Conservation (phyloP, 148 eudicot species). For the Chenopodium formosanum region DNA sequence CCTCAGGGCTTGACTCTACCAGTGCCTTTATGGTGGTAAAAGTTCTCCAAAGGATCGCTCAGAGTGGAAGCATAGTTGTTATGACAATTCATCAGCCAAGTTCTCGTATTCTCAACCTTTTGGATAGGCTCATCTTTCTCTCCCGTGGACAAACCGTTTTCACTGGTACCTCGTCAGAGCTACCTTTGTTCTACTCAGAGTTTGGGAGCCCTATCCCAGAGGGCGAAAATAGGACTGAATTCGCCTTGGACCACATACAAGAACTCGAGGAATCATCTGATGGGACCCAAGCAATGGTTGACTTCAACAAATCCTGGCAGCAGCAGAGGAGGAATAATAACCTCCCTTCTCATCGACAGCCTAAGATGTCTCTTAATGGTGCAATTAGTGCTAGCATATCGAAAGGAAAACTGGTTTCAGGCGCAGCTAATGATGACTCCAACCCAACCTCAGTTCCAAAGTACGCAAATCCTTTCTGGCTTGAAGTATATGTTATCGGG, state of each 20-base stretch:
- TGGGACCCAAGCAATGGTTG: conserved; percentile 49
- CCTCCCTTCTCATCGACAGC: neutral
- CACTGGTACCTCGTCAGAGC: conserved; percentile 43
- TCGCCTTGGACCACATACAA: conserved; percentile 69
- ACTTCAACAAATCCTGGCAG: conserved; percentile 63
- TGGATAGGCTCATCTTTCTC: conserved; percentile 62
- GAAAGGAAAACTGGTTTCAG: conserved; percentile 73
- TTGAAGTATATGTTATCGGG: conserved; percentile 59
- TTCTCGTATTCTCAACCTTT: conserved; percentile 47
- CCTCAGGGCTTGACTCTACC: conserved; percentile 88
- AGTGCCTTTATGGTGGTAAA: conserved; percentile 86
- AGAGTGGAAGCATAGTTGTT: conserved; percentile 78
- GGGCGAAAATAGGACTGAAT: conserved; percentile 62
- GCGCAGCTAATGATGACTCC: conserved; percentile 40
- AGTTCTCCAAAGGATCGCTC: conserved; percentile 73
- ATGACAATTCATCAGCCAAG: conserved; percentile 88
- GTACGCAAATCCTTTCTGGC: conserved; percentile 76
- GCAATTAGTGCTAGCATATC: conserved; percentile 78
- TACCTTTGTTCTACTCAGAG: conserved; percentile 54
- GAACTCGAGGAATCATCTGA: conserved; percentile 55
- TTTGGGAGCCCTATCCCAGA: conserved; percentile 65
- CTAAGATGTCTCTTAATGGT: conserved; percentile 49
- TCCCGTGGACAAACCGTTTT: conserved; percentile 75
- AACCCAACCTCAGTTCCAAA: conserved; percentile 49
- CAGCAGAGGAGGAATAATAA: conserved; percentile 10